These are phyloP conservation scores for Hortiboletus rubellus DNA, from an alignment of 1,284 basidiomycete species.

Conservation along the genomic window DNA sequence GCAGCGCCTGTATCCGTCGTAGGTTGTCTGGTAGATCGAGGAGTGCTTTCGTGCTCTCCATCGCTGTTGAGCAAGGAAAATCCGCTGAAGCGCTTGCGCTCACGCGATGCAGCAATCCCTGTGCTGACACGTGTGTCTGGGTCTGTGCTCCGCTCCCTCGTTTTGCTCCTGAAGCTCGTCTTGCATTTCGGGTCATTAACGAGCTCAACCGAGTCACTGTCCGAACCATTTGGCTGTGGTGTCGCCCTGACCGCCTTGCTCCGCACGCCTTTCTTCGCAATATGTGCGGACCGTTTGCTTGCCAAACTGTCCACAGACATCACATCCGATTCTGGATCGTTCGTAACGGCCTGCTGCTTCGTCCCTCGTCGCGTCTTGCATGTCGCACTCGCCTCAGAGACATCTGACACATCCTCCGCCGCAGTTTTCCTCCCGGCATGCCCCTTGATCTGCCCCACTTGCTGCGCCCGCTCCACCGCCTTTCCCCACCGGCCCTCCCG, in stretches of 20 bases:
- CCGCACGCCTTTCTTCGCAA: slow-evolving; percentile 1
- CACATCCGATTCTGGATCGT: slow-evolving; percentile 23
- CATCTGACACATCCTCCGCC: background rate
- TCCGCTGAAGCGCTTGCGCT: background rate
- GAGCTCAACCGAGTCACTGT: slow-evolving; percentile 10
- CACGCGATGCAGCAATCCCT: background rate
- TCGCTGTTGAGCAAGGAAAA: slow-evolving; percentile 6
- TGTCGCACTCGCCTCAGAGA: slow-evolving; percentile 11
- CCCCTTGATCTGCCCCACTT: slow-evolving; percentile 16
- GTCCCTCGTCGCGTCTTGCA: slow-evolving; percentile 1
- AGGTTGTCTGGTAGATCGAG: slow-evolving; percentile 20
- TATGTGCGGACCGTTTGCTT: slow-evolving; percentile 8
- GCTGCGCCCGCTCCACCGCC: slow-evolving; percentile 20
- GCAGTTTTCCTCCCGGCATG: background rate
- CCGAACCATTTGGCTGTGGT: background rate
- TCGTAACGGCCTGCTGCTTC: background rate
- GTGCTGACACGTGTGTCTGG: background rate
- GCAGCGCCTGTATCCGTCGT: background rate
- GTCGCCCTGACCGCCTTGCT: background rate
- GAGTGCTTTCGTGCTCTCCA: slow-evolving; percentile 24
- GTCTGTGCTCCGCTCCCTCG: background rate
- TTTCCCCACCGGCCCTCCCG: slow-evolving; percentile 29
- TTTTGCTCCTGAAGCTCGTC: background rate
- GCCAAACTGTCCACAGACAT: slow-evolving; percentile 32
- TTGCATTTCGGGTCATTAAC: background rate